Conservation (phyloP, 305 asterid species). For the Fraxinus xanthoxyloides region DNA sequence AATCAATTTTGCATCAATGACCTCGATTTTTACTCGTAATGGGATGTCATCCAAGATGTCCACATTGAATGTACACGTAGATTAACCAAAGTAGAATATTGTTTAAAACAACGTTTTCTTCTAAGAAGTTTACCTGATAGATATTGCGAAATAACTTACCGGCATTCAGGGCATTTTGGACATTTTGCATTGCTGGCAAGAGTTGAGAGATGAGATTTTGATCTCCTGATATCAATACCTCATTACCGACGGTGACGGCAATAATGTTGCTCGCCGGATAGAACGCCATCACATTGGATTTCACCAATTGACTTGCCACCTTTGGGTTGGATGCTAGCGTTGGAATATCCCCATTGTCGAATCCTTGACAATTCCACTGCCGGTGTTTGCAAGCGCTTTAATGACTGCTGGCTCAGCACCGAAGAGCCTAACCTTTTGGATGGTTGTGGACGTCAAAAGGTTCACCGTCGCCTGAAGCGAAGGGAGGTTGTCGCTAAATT, state of each 20-base stretch:
- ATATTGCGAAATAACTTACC: conserved; percentile 31
- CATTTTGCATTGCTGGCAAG: conserved; percentile 88
- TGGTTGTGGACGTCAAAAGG: conserved; percentile 65
- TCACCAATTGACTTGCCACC: conserved; percentile 74
- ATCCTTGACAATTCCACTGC: conserved; percentile 76
- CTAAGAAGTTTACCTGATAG: not conserved
- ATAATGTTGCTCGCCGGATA: conserved; percentile 82
- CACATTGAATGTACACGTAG: no score
- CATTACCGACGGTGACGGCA: conserved; percentile 74
- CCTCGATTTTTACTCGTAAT: no score
- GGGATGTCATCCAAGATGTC: no score
- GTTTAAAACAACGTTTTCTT: not conserved
- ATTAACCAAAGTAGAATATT: no score
- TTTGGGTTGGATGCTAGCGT: conserved; percentile 78
- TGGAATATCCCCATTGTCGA: conserved; percentile 83
- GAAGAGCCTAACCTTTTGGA: conserved; percentile 79
- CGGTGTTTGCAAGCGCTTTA: conserved; percentile 68
- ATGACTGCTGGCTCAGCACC: conserved; percentile 80
- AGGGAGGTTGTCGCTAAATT: conserved; percentile 79
- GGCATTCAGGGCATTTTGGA: conserved; percentile 92
- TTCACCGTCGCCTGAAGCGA: conserved; percentile 76
- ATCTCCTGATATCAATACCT: conserved; percentile 64
- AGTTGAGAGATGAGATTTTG: conserved; percentile 55
- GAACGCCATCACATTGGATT: conserved; percentile 58
- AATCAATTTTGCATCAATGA: no score